phyloP scores from a whole-genome alignment of 768 basidiomycete species.

The Bullera alba region DNA sequence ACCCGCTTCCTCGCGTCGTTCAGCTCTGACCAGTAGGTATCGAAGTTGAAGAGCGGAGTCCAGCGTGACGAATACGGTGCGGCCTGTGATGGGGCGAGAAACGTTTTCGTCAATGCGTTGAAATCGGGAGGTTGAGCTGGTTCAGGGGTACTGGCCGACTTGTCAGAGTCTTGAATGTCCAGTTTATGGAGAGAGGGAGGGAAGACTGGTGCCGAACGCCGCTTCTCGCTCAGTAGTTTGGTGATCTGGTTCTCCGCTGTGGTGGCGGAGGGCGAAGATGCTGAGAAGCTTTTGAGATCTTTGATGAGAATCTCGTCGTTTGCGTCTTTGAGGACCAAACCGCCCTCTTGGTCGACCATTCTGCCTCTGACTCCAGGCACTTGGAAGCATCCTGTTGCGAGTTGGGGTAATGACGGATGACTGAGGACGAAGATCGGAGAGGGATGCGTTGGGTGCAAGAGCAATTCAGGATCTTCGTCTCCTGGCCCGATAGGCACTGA shows the following conservation, averaged over 20 bases:
- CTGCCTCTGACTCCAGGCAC: conserved; percentile 31
- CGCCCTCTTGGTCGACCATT: background rate
- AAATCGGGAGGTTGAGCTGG: conserved; percentile 53
- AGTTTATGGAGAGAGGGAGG: too few species aligned
- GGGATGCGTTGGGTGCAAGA: conserved; percentile 47
- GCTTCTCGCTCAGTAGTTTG: conserved; percentile 9
- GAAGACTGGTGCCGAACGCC: conserved; percentile 12
- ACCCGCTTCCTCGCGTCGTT: conserved; percentile 20
- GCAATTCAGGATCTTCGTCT: conserved; percentile 24
- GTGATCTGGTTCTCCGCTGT: conserved; percentile 4
- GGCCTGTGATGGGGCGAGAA: conserved; percentile 29
- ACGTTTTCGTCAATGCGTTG: conserved; percentile 27
- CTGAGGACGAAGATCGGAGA: conserved; percentile 61
- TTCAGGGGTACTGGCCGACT: conserved; percentile 23
- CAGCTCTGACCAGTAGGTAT: conserved; percentile 57
- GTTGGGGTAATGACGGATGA: conserved; percentile 48
- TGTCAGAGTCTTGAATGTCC: conserved; percentile 14
- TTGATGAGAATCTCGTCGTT: conserved; percentile 54
- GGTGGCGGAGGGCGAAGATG: background rate
- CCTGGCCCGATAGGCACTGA: conserved; percentile 4
- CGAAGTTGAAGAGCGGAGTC: conserved; percentile 69
- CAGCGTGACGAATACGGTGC: conserved; percentile 44
- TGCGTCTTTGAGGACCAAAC: conserved; percentile 53
- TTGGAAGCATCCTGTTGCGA: conserved; percentile 44
- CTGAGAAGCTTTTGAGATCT: background rate